phyloP scores from a whole-genome alignment of 208 protist species.

The Leishmania guyanensis region DNA sequence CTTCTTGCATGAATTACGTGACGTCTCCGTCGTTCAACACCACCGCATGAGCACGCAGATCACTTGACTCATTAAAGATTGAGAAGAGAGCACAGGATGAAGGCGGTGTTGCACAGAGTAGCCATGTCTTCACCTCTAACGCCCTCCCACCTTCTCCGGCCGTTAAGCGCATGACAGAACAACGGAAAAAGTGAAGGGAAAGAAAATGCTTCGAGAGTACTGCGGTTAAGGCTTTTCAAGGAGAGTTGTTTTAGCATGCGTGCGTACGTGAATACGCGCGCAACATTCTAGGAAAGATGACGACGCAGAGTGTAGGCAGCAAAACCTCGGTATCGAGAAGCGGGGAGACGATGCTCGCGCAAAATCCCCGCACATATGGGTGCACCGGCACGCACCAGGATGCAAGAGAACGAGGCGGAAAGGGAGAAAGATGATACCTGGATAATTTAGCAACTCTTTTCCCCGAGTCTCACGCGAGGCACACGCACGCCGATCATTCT shows the following conservation, averaged over 20 bases:
- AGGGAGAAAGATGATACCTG: background rate
- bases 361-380: background rate
- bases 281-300: background rate
- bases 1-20: background rate
- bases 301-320: background rate
- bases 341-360: background rate
- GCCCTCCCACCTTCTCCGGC: background rate
- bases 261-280: background rate
- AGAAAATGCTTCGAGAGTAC: background rate
- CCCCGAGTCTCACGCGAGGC: background rate
- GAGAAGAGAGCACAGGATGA: background rate
- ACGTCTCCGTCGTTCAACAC: background rate
- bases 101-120: background rate
- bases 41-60: background rate
- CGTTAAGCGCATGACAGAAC: background rate
- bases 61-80: background rate
- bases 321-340: background rate
- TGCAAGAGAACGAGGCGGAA: background rate
- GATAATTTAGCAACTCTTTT: background rate
- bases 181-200: conserved; percentile 5
- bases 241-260: background rate
- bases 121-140: background rate
- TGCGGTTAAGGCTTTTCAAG: background rate
- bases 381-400: background rate
- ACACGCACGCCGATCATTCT: background rate